Percentiles rank a stretch among this genome's conserved stretches.
These are phyloP conservation scores for Erodium trifolium DNA, from an alignment of 441 rosid genomes.

Conservation along the genomic window DNA sequence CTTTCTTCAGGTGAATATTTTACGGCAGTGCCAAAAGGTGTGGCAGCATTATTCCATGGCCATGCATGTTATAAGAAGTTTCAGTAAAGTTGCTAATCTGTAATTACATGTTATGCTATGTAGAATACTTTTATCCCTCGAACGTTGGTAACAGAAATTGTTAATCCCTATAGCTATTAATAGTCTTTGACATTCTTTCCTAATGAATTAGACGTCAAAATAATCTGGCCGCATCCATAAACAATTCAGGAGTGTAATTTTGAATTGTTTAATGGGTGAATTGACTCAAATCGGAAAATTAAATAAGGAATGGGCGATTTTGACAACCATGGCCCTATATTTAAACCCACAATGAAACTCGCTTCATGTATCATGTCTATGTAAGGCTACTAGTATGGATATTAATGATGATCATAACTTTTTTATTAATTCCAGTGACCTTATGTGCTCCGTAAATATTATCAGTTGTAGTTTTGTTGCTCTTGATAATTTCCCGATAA, in stretches of 20 bases:
- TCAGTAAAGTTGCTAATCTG: not conserved
- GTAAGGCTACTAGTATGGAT: not conserved
- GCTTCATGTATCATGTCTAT: not conserved
- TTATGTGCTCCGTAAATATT: too few relatives aligned
- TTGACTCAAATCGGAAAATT: not conserved
- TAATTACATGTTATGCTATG: not conserved
- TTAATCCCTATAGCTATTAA: not conserved
- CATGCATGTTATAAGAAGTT: not conserved
- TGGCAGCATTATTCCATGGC: not conserved
- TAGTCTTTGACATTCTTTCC: not conserved
- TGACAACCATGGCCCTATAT: too few relatives aligned
- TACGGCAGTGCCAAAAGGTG: not conserved
- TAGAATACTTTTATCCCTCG: not conserved
- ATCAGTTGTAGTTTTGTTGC: not conserved
- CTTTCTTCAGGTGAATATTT: too few relatives aligned
- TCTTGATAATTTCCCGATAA: not conserved
- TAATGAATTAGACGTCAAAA: not conserved
- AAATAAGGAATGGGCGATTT: not conserved
- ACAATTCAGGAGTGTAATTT: not conserved
- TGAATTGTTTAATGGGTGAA: not conserved
- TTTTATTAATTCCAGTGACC: not conserved
- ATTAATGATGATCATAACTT: not conserved
- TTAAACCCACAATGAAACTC: not conserved
- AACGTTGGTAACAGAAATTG: not conserved
- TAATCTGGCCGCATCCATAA: not conserved